Base-by-base conservation (phyloP, 2,329 filamentous ascomycete species). In the Diaporthe nobilis region DNA sequence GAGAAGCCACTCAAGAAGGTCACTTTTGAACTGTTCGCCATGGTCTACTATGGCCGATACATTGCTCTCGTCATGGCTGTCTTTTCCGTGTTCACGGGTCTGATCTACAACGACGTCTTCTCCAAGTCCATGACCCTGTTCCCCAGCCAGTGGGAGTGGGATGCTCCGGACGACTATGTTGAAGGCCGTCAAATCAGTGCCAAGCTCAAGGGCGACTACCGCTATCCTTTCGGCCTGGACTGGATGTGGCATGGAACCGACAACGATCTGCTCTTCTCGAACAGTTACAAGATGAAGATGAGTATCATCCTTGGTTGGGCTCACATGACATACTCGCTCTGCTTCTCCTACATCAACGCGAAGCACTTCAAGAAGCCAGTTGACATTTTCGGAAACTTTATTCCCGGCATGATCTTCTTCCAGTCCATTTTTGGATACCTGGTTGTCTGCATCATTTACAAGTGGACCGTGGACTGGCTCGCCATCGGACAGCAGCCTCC, bases 221-320 rank as follows among this genome's bases (percentile, higher is more conserved):
- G 95, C 71, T 99, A 98, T 84, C 96, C 97, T 22, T 98, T 99
- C 82, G 97, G 97, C 79, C 87, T 99, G 77, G 97, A 99, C 83
- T 98, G 93, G 92, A 94, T 93, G 82, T 99, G 97, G 97, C 97
- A 99, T 84, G 95, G 94, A 76, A 94, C 95, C 17, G 96, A 98
- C 81, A 99, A 99, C 81, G 94, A 97, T 77, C 90, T 99, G 28
- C 90, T 99, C 68, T 99, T 99, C 87, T 94, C 92, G 84, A 99
- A 99, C 93, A 97, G 94, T 85, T 97, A 97, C 90, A 99, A 99
- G 92, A 99, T 99, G 97, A 99, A 99, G 90, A 94, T 99, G 86
- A 97, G 95, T 88, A 98, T 99, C 83, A 91, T 99, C 79, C 90
- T 99, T 79, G 97, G 97, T 84, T 99, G 97, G 97, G 92, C 92